Conservation (phyloP, 2,329 filamentous ascomycete genomes). For the Aspergillus melleus region DNA sequence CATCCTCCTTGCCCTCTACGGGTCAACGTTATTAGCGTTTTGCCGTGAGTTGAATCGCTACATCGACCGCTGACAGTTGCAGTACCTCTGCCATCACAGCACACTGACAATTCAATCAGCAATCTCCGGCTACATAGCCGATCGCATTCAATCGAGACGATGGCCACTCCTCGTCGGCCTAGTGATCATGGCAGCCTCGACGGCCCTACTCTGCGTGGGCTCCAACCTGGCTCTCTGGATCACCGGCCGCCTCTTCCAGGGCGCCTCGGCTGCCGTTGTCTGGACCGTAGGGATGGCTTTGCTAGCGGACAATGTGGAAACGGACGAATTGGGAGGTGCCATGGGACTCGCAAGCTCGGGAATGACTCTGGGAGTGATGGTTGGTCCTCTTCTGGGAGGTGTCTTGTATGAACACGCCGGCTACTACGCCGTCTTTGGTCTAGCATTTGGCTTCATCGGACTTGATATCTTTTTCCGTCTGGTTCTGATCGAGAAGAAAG, state of each 20-base stretch:
- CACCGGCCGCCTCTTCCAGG: constrained; percentile 66
- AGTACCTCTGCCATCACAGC: not conserved
- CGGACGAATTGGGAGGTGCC: constrained; percentile 60
- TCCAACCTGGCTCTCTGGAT: constrained; percentile 61
- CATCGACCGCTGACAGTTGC: not conserved
- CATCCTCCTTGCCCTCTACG: constrained; percentile 70
- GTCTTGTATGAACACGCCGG: constrained; percentile 60
- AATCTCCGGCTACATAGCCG: constrained; percentile 49
- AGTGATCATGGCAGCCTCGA: constrained; percentile 61
- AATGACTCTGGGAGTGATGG: constrained; percentile 62
- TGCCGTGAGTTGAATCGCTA: constrained; percentile 42
- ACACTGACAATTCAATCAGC: constrained; percentile 28
- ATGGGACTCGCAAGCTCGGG: constrained; percentile 67
- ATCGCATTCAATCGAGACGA: constrained; percentile 61
- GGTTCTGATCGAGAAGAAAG: constrained; percentile 50
- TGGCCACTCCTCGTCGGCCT: constrained; percentile 64
- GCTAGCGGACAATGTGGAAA: constrained; percentile 69
- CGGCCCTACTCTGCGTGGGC: constrained; percentile 65
- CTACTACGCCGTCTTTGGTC: constrained; percentile 40
- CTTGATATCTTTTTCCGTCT: constrained; percentile 57
- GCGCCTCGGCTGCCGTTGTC: constrained; percentile 67
- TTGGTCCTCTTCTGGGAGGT: constrained; percentile 69
- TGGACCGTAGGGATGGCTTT: constrained; percentile 73
- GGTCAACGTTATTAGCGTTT: constrained; percentile 62
- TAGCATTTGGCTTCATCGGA: constrained; percentile 44